Conservation (phyloP, 139 green algal genomes). For the Nannochloris sp. region DNA sequence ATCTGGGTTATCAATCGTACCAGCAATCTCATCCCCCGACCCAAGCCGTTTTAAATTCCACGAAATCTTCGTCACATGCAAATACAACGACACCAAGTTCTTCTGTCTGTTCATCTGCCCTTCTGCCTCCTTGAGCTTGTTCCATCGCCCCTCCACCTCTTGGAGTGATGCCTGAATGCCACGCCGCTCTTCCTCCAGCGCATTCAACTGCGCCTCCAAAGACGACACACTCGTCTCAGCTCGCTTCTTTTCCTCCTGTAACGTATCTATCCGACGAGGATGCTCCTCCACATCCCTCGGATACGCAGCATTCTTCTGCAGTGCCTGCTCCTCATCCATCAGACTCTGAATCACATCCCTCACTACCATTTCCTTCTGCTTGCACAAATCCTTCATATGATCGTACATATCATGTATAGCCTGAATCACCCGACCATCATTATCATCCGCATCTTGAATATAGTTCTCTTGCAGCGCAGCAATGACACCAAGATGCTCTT, state of each 20-base stretch:
- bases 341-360: constrained; percentile 18
- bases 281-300: constrained; percentile 18
- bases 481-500: constrained; percentile 29
- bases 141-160: constrained; percentile 6
- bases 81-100: constrained; percentile 50
- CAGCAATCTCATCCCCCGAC: constrained; percentile 21
- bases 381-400: constrained; percentile 12
- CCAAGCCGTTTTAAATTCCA: constrained; percentile 35
- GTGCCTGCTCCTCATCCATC: too few species aligned
- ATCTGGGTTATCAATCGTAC: constrained; percentile 26
- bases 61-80: constrained; percentile 48
- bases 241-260: neutral
- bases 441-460: constrained; percentile 12
- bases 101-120: constrained; percentile 24
- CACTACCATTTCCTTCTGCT: constrained; percentile 14
- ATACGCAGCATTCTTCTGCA: constrained; percentile 6
- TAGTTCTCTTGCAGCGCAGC: constrained; percentile 28
- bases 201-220: constrained; percentile 16
- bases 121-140: constrained; percentile 13
- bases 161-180: constrained; percentile 6
- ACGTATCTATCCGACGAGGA: neutral
- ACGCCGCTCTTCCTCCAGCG: constrained; percentile 7
- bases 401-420: constrained; percentile 11
- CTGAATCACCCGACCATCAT: constrained; percentile 2
- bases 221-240: constrained; percentile 9